Base-by-base conservation (phyloP, 1,139 yeast species). In the Lodderomyces theae region DNA sequence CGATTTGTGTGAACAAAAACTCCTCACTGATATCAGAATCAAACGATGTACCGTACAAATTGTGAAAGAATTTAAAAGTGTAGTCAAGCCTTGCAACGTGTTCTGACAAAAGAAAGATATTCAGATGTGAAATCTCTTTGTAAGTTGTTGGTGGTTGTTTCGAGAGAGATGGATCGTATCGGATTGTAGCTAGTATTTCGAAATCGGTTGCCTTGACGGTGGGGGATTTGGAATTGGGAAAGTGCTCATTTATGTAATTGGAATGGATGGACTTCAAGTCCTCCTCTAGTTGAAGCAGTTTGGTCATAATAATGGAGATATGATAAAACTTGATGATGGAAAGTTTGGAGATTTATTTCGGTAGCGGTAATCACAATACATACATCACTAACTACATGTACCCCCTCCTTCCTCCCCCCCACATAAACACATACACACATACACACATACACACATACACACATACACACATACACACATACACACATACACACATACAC, bases 161-260 rank as follows among this genome's bases (percentile, higher is more conserved):
- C 4, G 74, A 58, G 13, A 81, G 51, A 2, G 52, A 45, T 2
- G 95, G 92, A 51, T 86, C 95, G 51, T 82, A 87, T 37, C 95
- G 63, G 18, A 87, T 72, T 1, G 95, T 81, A 32, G 88, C 74
- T 15, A 86, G 64, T 9, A 86, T 54, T 44, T 80, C 74, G 52
- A 85, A 82, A 12, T 69, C 62, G 13, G 42, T 42, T 28, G 56
- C 50, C 9, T 13, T 28, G 18, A 11, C 24, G 5, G 23, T 31
- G 9, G 34, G 17, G 16, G 35, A 12, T 10, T 38, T 18, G 8
- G 50, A 46, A 5, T 55, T 52, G 10, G 47, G 44, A 45, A 61
- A 62, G 11, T 51, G 36, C 3, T 43, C 42, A 6, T 49, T 32
- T 25, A 56, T 45, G 50, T 61, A 63, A 16, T 51, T 50, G 28